phyloP scores from a whole-genome alignment of 306 rosid genomes.

The Phaseolus lunatus region DNA sequence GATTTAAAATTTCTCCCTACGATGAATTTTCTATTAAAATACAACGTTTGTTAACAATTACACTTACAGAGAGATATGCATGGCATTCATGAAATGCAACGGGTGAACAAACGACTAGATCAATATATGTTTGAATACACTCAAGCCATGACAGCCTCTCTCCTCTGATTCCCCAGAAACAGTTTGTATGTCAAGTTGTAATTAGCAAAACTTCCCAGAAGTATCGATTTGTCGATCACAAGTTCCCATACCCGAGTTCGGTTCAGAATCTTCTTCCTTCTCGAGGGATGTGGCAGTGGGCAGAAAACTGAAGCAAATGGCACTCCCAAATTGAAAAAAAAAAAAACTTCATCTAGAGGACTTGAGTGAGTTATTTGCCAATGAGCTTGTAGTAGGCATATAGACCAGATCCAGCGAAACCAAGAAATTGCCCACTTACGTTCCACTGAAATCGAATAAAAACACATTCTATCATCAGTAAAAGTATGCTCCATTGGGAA shows the following conservation, averaged over 20 bases:
- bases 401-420: conserved; percentile 85
- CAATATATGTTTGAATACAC: conserved; percentile 41
- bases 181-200: conserved; percentile 36
- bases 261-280: conserved; percentile 37
- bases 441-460: conserved; percentile 70
- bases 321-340: conserved; percentile 33
- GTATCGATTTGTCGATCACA: conserved; percentile 34
- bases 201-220: conserved; percentile 43
- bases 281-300: conserved; percentile 10
- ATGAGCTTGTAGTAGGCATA: conserved; percentile 86
- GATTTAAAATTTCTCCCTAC: background rate
- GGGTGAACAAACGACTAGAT: conserved; percentile 18
- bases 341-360: conserved; percentile 28
- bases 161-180: conserved; percentile 33
- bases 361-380: conserved; percentile 62
- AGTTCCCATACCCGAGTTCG: conserved; percentile 30
- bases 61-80: conserved; percentile 32
- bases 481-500: conserved; percentile 17
- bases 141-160: conserved; percentile 32
- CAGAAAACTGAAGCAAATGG: conserved; percentile 30
- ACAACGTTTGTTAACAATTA: conserved; percentile 21
- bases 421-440: conserved; percentile 77
- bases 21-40: conserved; percentile 28
- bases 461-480: conserved; percentile 20
- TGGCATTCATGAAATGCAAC: conserved; percentile 44